A percentile compares a stretch with the other conserved stretches of the same genome.
Evolutionary conservation across 495 filamentous ascomycete genomes (phyloP).

Genomic region (Tuber magnatum): DNA sequence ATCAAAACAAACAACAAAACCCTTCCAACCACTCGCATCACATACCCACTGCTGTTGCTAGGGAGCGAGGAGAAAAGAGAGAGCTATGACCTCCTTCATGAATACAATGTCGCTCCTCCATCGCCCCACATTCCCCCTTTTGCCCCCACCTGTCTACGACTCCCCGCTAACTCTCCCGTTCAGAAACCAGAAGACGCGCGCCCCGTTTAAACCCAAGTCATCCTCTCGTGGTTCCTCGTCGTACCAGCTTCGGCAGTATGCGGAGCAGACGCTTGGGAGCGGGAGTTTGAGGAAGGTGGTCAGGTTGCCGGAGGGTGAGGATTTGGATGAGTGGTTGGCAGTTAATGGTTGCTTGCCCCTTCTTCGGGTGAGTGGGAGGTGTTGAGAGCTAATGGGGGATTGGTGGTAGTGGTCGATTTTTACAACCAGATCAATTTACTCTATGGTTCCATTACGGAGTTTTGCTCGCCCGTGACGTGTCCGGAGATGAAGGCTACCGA

Average conservation of each 20-base stretch:
- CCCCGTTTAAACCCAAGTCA: conserved; percentile 83
- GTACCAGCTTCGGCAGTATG: conserved; percentile 95
- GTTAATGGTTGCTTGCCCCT: conserved; percentile 67
- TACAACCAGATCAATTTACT: conserved; percentile 99
- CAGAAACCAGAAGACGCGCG: conserved; percentile 82
- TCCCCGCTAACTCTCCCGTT: conserved; percentile 12
- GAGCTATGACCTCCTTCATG: conserved; percentile 48
- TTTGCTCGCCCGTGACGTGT: conserved; percentile 92
- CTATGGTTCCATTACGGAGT: conserved; percentile 97
- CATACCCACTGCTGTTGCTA: background rate
- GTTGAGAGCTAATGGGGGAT: conserved; percentile 16
- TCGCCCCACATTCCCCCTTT: conserved; percentile 5
- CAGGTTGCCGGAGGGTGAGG: conserved; percentile 92
- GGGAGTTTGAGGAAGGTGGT: conserved; percentile 94
- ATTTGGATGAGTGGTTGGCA: conserved; percentile 93
- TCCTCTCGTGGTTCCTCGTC: conserved; percentile 81
- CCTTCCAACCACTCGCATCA: background rate
- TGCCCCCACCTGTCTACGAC: conserved; percentile 7
- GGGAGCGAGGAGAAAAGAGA: background rate
- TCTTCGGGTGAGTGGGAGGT: conserved; percentile 12
- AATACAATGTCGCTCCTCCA: conserved; percentile 47
- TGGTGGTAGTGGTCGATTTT: conserved; percentile 80
- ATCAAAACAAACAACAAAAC: background rate
- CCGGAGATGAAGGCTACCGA: conserved; percentile 99
- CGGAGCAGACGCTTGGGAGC: conserved; percentile 90